Base-by-base conservation (phyloP, 2,329 filamentous ascomycete species). In the Neocatenulostroma microsporum region DNA sequence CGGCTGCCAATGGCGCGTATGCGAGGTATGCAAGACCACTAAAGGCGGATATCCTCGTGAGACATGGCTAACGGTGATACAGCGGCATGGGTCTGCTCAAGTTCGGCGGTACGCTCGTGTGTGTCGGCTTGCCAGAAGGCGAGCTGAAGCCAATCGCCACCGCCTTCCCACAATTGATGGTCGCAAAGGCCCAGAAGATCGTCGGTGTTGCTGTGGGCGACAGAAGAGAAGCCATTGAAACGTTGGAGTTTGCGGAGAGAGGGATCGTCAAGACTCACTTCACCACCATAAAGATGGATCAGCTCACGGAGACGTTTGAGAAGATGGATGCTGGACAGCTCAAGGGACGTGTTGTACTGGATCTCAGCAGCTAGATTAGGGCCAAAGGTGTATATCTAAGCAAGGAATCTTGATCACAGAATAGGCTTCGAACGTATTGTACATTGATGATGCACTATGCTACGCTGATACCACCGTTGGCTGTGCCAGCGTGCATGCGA, bases 231-330 rank as follows among this genome's bases (percentile, higher is more conserved):
- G 68, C 68, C 11, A 68, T 69, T 40, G 68, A 71, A 55, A 63
- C 63, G 17, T 45, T 71, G 48, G 62, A 68, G 15, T 62, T 70
- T 48, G 67, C 66, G 7, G 55, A 53, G 27, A 48, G 62, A 6
- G 62, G 62, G 2, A 44, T 70, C 4, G 60, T 70, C 12, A 70
- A 70, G 61, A 67, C 63, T 34, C 66, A 70, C 49, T 69, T 56
- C 48, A 47, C 60, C 36, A 53, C 54, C 1, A 64, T 63, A 47
- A 67, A 64, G 58, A 64, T 70, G 64, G 66, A 69, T 1, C 62
- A 64, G 44, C 47, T 72, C 48, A 66, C 64, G 7, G 47, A 55
- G 2, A 52, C 60, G 28, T 72, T 72, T 45, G 47, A 67, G 46
- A 56, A 69, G 46, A 70, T 72, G 68, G 43, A 67, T 27, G 50